Conservation (phyloP, 2,329 filamentous ascomycete genomes). For the Oidium heveae region DNA sequence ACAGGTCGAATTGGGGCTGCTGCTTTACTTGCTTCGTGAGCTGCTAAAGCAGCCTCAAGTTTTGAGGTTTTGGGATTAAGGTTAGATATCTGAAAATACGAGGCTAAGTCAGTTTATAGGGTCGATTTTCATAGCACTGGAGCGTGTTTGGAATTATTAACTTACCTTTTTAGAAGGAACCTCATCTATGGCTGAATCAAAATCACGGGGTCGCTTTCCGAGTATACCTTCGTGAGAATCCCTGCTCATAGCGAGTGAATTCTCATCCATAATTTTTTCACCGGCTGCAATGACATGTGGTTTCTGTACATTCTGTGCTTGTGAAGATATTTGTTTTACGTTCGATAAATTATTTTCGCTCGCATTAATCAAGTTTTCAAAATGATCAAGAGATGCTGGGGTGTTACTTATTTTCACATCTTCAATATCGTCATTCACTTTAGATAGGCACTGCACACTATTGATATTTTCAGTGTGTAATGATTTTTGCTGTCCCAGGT, state of each 20-base stretch:
- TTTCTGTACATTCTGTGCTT: too few species aligned
- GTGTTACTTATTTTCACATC: constrained; percentile 8
- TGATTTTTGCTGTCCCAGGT: background rate
- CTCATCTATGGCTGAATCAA: constrained; percentile 2
- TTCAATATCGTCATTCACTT: background rate
- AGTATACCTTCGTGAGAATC: background rate
- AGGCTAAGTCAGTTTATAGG: background rate
- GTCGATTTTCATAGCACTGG: background rate
- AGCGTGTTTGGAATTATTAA: background rate
- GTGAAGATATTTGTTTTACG: too few species aligned
- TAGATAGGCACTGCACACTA: background rate
- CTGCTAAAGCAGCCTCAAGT: constrained; percentile 6
- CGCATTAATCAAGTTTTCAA: constrained; percentile 2
- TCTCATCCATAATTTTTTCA: background rate
- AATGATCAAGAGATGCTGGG: constrained; percentile 1
- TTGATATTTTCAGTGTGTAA: background rate
- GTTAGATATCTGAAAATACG: background rate
- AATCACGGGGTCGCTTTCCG: constrained; percentile 6
- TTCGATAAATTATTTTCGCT: background rate
- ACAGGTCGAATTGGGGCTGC: background rate
- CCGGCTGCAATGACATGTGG: too few species aligned
- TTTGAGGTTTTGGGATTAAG: constrained; percentile 1
- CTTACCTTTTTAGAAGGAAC: constrained; percentile 6
- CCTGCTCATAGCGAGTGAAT: background rate
- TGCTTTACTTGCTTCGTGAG: constrained; percentile 6